Percentiles rank a stretch among this genome's conserved stretches.
Conservation (phyloP, 1,284 basidiomycete species). For the Ceratobasidium sp. region DNA sequence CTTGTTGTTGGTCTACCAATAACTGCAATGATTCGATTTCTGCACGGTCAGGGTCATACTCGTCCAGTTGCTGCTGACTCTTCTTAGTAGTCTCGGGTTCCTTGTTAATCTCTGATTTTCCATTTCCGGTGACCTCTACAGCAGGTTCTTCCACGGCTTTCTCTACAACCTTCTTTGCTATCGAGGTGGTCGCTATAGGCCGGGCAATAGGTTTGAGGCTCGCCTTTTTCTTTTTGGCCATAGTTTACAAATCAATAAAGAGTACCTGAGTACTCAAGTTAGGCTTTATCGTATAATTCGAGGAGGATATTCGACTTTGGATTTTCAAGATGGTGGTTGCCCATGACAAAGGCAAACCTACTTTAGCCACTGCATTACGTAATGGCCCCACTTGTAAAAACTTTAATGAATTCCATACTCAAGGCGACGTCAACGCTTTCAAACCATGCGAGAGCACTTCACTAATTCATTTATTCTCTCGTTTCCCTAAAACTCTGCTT, state of each 20-base stretch:
- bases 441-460: neutral
- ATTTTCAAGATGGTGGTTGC: neutral
- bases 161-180: constrained; percentile 74
- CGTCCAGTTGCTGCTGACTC: constrained; percentile 44
- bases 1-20: constrained; percentile 82
- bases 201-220: constrained; percentile 76
- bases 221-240: constrained; percentile 89
- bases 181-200: constrained; percentile 88
- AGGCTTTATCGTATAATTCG: no score
- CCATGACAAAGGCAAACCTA: neutral
- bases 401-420: no score
- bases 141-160: constrained; percentile 48
- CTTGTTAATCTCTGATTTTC: constrained; percentile 38
- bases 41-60: constrained; percentile 11
- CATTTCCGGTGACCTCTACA: constrained; percentile 43
- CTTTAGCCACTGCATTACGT: neutral
- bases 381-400: neutral
- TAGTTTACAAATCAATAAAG: constrained; percentile 48
- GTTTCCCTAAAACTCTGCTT: constrained; percentile 62
- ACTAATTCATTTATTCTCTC: neutral
- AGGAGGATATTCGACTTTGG: neutral
- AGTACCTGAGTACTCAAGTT: no score
- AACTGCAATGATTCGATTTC: constrained; percentile 55
- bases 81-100: constrained; percentile 33
- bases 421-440: no score